A percentile compares a stretch with the other conserved stretches of the same genome.
phyloP scores from a whole-genome alignment of 129 eudicot genomes.

The Ambrosia artemisiifolia region DNA sequence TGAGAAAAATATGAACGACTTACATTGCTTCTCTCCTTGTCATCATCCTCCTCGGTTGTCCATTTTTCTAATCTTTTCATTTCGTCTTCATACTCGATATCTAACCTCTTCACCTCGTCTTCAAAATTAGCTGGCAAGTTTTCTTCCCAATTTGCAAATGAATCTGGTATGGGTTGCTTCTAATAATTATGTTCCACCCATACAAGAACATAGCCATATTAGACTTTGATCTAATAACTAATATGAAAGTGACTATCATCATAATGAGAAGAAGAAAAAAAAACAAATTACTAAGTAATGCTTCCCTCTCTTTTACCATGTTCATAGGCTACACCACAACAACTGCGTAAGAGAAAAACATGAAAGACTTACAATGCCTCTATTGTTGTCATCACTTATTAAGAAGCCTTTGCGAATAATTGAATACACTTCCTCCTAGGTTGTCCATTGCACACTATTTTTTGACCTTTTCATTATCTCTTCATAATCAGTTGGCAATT shows the following conservation, averaged over 20 bases:
- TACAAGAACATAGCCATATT: neutral
- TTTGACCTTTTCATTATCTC: neutral
- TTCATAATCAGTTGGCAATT: neutral
- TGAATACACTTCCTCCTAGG: slow-evolving; percentile 11
- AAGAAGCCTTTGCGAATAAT: slow-evolving; percentile 16
- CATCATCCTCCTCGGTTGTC: slow-evolving; percentile 2
- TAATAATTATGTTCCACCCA: neutral
- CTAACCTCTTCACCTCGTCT: too few relatives aligned
- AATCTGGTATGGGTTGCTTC: slow-evolving; percentile 3
- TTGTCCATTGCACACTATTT: neutral
- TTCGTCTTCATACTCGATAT: neutral
- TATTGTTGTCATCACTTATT: neutral
- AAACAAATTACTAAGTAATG: neutral
- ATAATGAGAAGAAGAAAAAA: too few relatives aligned
- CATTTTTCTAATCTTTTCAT: neutral
- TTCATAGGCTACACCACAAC: neutral
- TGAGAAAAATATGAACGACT: neutral
- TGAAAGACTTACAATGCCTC: neutral
- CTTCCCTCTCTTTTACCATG: neutral
- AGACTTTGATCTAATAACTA: neutral
- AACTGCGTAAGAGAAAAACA: neutral
- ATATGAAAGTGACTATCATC: too few relatives aligned
- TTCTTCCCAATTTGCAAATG: neutral
- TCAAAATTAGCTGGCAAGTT: neutral
- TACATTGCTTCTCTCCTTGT: neutral